Evolutionary conservation across 306 rosid genomes (phyloP), one percentile per base, ranked within the genome.

Genomic region (Quercus dentata): DNA sequence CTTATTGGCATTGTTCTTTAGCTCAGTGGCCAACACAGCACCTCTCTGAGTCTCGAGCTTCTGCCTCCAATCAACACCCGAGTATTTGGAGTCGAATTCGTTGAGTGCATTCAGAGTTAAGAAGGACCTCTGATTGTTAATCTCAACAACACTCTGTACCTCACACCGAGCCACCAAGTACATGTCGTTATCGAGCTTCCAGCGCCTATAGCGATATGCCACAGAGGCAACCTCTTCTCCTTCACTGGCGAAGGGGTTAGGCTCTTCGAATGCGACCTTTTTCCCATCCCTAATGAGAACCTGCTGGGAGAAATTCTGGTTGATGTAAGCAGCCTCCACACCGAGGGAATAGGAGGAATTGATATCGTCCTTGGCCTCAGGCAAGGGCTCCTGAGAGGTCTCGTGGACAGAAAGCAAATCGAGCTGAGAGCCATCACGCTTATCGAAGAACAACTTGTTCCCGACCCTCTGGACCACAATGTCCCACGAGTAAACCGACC

Each of bases 1-100:
- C 86, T 95, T 95, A 61, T 92, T 95, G 0, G 99, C 97, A 73
- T 95, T 95, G 87, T 95, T 95, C 95, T 95, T 95, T 21, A 95
- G 88, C 86, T 95, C 99, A 15, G 97, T 94, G 4, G 99, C 99
- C 88, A 94, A 91, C 27, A 94, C 99, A 8, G 99, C 99, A 74
- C 97, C 97, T 83, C 99, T 86, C 46, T 94, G 99, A 2, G 97
- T 94, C 92, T 94, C 99, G 84, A 94, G 82, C 84, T 94, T 92
- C 94, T 91, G 99, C 73, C 99, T 87, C 97, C 99, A 94, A 71
- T 94, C 97, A 0, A 92, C 91, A 17, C 97, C 97, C 0, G 99
- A 94, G 82, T 94, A 94, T 75, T 94, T 94, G 9, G 95, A 86
- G 84, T 94, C 99, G 71, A 94, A 94, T 72, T 92, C 97, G 71